Base-by-base conservation (phyloP, 352 stramenopile genomes). In the Phytophthora citricola region DNA sequence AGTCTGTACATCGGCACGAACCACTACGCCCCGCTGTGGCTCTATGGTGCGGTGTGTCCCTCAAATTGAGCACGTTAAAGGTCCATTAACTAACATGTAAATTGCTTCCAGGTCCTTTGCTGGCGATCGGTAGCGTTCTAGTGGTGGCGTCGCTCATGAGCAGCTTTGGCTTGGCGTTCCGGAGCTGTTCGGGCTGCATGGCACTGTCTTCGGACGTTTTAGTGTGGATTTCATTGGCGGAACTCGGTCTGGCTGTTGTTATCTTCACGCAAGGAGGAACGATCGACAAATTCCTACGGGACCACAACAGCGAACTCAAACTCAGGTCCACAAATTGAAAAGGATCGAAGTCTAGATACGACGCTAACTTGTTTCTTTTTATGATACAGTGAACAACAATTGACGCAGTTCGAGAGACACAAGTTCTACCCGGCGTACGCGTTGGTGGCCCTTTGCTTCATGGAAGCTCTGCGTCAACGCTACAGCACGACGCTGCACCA, bases 381-480 rank as follows among this genome's bases (percentile, higher is more conserved):
- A 70, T 54, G 2, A 14, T 14, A 36, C n/a, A 72, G 70, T 62
- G 65, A 14, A 1, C 60, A 81, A 58, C 5, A 92, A 57, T 65
- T 94, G n/a, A 53, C 66, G 0, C 72, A 75, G 10, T 85, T 90
- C 38, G 79, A 92, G 52, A 47, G 70, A 38, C 84, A 89, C 76
- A 92, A 92, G 63, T 92, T 87, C 55, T 71, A 90, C 20, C 86
- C 82, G 11, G 83, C 82, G 34, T 94, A 92, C 56, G 45, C 83
- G n/a, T 62, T 94, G 60, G 54, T 94, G 5, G 79, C 58, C 0
- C 58, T 92, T 9, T 91, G 89, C 39, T 66, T 66, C 6, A 92
- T 94, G 86, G 86, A 94, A 71, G 69, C 87, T 36, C 44, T 92
- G n/a, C 83, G 86, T 57, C 88, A 89, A 72, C 86, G 85, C 50